These are phyloP conservation scores for Mycena vulgaris DNA, from an alignment of 768 basidiomycete species.

Conservation along the genomic window DNA sequence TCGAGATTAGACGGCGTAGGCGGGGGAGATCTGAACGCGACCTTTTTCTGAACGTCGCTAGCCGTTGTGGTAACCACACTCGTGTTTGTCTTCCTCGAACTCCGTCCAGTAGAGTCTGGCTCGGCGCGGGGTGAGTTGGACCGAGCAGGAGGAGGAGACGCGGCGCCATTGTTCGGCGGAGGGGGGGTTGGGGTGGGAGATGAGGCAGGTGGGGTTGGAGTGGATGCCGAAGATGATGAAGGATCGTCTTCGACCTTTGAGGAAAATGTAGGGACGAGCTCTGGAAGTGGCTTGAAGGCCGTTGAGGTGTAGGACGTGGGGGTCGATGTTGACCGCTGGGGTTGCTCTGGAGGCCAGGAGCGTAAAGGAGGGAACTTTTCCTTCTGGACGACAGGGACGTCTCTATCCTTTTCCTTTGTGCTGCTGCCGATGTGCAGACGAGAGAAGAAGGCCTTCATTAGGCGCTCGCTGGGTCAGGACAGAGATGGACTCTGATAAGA, in stretches of 20 bases:
- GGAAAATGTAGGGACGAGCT: conserved; percentile 61
- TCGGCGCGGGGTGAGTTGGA: conserved; percentile 43
- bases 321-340: conserved; percentile 55
- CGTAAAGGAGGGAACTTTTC: conserved; percentile 82
- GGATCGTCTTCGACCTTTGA: conserved; percentile 52
- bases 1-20: conserved; percentile 76
- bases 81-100: conserved; percentile 56
- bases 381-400: conserved; percentile 55
- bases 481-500: conserved; percentile 23
- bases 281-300: conserved; percentile 81
- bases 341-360: conserved; percentile 74
- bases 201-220: conserved; percentile 49
- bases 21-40: conserved; percentile 88
- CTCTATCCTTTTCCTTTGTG: conserved; percentile 77
- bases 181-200: conserved; percentile 52
- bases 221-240: conserved; percentile 49
- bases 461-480: conserved; percentile 9
- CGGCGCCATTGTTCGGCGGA: conserved; percentile 40
- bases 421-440: conserved; percentile 79
- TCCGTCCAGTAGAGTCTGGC: conserved; percentile 49
- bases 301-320: conserved; percentile 59
- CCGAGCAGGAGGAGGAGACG: conserved; percentile 36
- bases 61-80: conserved; percentile 44
- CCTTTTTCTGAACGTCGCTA: conserved; percentile 82
- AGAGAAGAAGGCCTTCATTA: conserved; percentile 89